Percentiles rank a stretch among this genome's conserved stretches.
Conservation (phyloP, 257 asterid species). For the Ballota nigra region DNA sequence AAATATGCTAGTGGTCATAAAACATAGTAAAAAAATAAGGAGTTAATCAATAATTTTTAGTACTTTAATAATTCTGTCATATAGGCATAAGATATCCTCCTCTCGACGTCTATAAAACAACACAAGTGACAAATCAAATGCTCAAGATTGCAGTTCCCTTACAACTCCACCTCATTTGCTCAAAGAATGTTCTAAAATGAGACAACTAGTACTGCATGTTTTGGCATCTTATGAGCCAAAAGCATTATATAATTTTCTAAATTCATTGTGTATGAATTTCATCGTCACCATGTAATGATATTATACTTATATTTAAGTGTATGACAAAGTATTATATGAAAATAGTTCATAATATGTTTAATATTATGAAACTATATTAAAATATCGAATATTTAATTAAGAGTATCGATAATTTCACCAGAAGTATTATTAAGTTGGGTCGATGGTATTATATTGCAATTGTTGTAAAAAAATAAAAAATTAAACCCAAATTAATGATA, state of each 20-base stretch:
- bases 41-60: background rate
- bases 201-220: constrained; percentile 5
- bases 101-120: constrained; percentile 3
- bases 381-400: too few species aligned
- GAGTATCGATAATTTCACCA: too few species aligned
- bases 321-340: too few species aligned
- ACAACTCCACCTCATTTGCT: background rate
- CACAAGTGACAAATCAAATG: constrained; percentile 26
- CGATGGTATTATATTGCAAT: too few species aligned
- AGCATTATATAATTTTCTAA: background rate
- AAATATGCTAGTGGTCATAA: background rate
- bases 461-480: too few species aligned
- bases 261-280: too few species aligned
- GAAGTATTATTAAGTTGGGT: too few species aligned
- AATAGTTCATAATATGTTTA: too few species aligned
- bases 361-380: too few species aligned
- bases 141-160: constrained; percentile 7
- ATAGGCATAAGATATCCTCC: background rate
- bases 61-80: background rate
- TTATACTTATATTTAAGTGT: background rate
- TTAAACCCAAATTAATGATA: too few species aligned
- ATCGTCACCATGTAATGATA: background rate
- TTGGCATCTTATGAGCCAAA: constrained; percentile 5
- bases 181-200: constrained; percentile 22
- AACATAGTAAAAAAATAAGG: background rate